Evolutionary conservation across 164 flowering plant genomes (phyloP).

Genomic region (Liquidambar formosana): DNA sequence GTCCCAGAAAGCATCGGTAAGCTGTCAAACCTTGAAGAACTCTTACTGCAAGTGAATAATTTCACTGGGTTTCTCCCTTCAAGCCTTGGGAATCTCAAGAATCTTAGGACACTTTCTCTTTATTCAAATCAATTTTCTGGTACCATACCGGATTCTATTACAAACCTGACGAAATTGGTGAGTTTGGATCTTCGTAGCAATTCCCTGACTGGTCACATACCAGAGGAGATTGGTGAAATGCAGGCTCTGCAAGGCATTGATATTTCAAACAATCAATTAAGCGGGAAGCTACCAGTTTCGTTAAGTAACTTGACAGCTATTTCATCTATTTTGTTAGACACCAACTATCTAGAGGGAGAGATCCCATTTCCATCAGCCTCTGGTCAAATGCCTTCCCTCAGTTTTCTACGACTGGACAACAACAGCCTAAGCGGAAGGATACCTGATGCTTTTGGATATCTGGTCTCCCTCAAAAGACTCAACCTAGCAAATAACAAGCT

Average conservation of each 20-base stretch:
- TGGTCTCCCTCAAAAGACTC: constrained; percentile 49
- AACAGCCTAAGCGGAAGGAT: constrained; percentile 50
- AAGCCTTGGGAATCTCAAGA: constrained; percentile 42
- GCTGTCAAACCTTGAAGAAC: constrained; percentile 50
- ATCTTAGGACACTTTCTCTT: constrained; percentile 35
- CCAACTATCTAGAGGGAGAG: constrained; percentile 44
- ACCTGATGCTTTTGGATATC: constrained; percentile 36
- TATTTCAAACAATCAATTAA: constrained; percentile 44
- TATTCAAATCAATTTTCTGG: constrained; percentile 41
- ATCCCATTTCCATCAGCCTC: constrained; percentile 39
- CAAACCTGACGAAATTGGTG: constrained; percentile 31
- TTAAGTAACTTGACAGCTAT: constrained; percentile 36
- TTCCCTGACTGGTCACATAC: constrained; percentile 39
- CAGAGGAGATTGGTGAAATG: constrained; percentile 42
- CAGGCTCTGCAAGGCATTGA: constrained; percentile 41
- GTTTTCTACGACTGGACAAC: constrained; percentile 47
- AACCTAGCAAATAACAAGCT: constrained; percentile 56
- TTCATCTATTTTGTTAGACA: constrained; percentile 39
- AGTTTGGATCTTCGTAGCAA: constrained; percentile 44
- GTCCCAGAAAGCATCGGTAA: constrained; percentile 54
- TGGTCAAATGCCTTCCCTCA: constrained; percentile 40
- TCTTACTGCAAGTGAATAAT: constrained; percentile 45
- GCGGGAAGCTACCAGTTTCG: constrained; percentile 50
- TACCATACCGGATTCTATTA: constrained; percentile 37
- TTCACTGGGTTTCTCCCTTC: constrained; percentile 49